Percentiles rank a stretch among this genome's conserved stretches.
Evolutionary conservation across 345 rosid species (phyloP).

Genomic region (Syzygium aromaticum): DNA sequence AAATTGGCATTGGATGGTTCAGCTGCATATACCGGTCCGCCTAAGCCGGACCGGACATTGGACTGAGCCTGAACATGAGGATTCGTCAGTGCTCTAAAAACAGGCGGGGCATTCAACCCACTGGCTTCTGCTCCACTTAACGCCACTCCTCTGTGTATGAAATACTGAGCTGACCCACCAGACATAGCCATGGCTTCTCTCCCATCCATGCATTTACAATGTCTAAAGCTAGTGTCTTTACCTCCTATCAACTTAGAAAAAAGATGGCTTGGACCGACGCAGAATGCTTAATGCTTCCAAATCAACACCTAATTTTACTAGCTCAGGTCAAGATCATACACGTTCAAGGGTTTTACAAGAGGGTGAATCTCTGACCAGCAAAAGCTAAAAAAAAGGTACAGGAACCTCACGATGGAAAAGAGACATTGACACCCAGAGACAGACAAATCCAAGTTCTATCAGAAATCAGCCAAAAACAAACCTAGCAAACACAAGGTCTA

Average conservation of each 20-base stretch:
- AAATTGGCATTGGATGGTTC: slow-evolving; percentile 50
- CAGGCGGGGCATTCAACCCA: slow-evolving; percentile 45
- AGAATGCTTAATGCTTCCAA: background rate
- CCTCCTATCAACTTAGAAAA: background rate
- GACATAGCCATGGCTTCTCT: slow-evolving; percentile 89
- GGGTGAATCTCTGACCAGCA: background rate
- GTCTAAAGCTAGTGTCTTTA: background rate
- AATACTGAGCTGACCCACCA: slow-evolving; percentile 68
- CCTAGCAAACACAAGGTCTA: background rate
- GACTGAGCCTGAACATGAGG: slow-evolving; percentile 41
- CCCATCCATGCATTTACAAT: slow-evolving; percentile 94
- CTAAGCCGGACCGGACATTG: slow-evolving; percentile 18
- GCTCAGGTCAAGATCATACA: background rate
- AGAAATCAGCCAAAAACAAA: background rate
- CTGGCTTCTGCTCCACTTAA: slow-evolving; percentile 43
- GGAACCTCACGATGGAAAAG: background rate
- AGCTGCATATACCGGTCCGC: slow-evolving; percentile 38
- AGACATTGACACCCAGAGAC: background rate
- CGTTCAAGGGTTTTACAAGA: background rate
- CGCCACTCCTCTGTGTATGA: slow-evolving; percentile 65
- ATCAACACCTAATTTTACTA: background rate
- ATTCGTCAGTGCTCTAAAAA: slow-evolving; percentile 44
- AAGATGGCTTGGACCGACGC: background rate
- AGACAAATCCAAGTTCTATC: background rate
- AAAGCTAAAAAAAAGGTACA: background rate